phyloP scores from a whole-genome alignment of 441 rosid genomes.

The Adansonia grandidieri region DNA sequence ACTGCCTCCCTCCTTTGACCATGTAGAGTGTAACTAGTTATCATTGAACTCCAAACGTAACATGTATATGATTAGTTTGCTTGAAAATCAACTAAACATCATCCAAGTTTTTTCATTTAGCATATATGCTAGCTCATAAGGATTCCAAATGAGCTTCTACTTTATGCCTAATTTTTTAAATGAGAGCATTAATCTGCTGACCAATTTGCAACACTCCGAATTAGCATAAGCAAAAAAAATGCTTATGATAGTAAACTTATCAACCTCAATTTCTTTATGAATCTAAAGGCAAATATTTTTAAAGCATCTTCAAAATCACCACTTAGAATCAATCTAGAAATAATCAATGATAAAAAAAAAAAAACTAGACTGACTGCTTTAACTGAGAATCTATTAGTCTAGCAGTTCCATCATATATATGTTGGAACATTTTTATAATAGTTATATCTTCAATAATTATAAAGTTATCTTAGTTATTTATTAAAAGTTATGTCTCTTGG shows the following conservation, averaged over 20 bases:
- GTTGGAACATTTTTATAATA: no score
- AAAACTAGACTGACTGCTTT: no score
- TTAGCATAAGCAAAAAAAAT: constrained; percentile 41
- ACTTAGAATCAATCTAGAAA: constrained; percentile 37
- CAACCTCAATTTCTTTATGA: constrained; percentile 25
- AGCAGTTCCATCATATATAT: no score
- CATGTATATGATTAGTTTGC: constrained; percentile 22
- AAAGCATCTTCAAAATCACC: constrained; percentile 39
- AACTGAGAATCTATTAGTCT: no score
- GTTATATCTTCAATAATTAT: no score
- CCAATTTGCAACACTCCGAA: constrained; percentile 34
- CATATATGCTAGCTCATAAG: constrained; percentile 40
- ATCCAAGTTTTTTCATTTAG: constrained; percentile 38
- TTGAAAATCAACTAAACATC: neutral
- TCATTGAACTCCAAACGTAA: constrained; percentile 42
- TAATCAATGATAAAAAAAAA: constrained; percentile 9
- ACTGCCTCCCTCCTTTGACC: constrained; percentile 40
- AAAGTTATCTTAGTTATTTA: no score
- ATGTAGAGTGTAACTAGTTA: constrained; percentile 39
- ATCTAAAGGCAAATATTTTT: constrained; percentile 35
- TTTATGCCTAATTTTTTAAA: constrained; percentile 38
- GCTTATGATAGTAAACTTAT: constrained; percentile 40
- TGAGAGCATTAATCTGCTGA: constrained; percentile 35
- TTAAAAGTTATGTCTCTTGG: no score
- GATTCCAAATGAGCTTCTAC: constrained; percentile 38